Percentiles rank a stretch among this genome's conserved stretches.
Conservation (phyloP, 345 rosid genomes). For the Citrus glauca region DNA sequence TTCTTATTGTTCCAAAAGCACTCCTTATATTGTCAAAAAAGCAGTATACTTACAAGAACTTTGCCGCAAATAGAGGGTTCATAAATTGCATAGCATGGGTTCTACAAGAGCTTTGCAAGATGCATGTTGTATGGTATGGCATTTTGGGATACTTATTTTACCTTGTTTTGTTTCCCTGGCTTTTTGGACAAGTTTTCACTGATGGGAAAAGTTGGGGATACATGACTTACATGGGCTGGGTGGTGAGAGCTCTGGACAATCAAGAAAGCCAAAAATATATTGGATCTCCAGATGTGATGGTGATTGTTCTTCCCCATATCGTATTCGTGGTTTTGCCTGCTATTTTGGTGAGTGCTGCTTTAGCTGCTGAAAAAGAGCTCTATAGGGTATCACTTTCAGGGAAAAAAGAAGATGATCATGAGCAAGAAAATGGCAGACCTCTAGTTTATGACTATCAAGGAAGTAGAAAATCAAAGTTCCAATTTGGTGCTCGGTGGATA, state of each 20-base stretch:
- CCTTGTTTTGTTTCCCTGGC: slow-evolving; percentile 78
- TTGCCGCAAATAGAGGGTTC: slow-evolving; percentile 41
- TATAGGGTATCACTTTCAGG: slow-evolving; percentile 46
- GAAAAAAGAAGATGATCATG: slow-evolving; percentile 74
- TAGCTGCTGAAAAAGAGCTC: slow-evolving; percentile 72
- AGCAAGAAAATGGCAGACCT: slow-evolving; percentile 28
- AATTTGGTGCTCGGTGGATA: slow-evolving; percentile 38
- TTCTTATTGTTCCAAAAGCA: slow-evolving; percentile 59
- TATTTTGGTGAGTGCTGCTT: slow-evolving; percentile 40
- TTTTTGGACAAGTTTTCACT: slow-evolving; percentile 62
- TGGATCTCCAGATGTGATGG: slow-evolving; percentile 82
- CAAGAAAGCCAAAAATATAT: slow-evolving; percentile 42
- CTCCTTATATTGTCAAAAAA: slow-evolving; percentile 44
- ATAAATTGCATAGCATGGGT: slow-evolving; percentile 50
- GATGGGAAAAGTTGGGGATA: slow-evolving; percentile 47
- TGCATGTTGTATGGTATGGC: slow-evolving; percentile 63
- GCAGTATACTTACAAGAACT: slow-evolving; percentile 52
- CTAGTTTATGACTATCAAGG: slow-evolving; percentile 14
- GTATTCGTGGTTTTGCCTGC: slow-evolving; percentile 63
- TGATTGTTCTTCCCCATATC: slow-evolving; percentile 80
- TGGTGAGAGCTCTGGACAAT: slow-evolving; percentile 30
- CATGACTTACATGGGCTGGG: slow-evolving; percentile 94
- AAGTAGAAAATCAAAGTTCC: slow-evolving; percentile 23
- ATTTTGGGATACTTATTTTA: slow-evolving; percentile 54
- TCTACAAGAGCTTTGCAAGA: slow-evolving; percentile 67